phyloP scores from a whole-genome alignment of 768 basidiomycete genomes.

The Udeniomyces megalosporus region DNA sequence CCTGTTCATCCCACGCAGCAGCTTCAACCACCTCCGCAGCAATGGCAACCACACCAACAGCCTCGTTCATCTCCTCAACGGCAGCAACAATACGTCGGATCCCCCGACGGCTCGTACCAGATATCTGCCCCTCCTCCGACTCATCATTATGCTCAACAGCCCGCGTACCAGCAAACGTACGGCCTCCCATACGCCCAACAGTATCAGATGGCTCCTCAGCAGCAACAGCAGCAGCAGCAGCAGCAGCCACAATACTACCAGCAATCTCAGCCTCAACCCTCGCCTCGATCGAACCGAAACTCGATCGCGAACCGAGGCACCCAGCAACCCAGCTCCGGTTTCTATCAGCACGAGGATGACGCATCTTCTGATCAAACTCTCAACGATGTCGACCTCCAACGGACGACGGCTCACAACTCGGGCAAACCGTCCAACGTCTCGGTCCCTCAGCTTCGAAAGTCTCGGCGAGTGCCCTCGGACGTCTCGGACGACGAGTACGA shows the following conservation, averaged over 20 bases:
- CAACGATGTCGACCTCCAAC: neutral
- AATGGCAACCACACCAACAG: neutral
- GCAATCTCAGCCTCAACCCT: neutral
- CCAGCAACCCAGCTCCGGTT: neutral
- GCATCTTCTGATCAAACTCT: neutral
- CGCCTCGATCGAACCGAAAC: neutral
- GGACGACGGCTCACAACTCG: no score
- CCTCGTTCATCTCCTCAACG: neutral
- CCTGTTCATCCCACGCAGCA: neutral
- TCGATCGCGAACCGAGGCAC: neutral
- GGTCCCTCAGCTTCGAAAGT: neutral
- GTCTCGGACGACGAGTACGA: neutral
- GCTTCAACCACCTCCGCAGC: neutral
- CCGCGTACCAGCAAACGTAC: neutral
- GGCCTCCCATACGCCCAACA: neutral
- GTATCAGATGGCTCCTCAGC: neutral
- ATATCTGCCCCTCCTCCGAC: neutral
- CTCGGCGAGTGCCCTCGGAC: neutral
- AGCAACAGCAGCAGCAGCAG: neutral
- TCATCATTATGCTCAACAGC: neutral
- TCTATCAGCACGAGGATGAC: constrained; percentile 1
- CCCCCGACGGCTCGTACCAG: neutral
- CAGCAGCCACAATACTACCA: neutral
- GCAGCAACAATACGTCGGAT: neutral
- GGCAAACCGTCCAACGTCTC: neutral